phyloP scores from a whole-genome alignment of 1,284 basidiomycete genomes.

The Sporisorium scitamineum region DNA sequence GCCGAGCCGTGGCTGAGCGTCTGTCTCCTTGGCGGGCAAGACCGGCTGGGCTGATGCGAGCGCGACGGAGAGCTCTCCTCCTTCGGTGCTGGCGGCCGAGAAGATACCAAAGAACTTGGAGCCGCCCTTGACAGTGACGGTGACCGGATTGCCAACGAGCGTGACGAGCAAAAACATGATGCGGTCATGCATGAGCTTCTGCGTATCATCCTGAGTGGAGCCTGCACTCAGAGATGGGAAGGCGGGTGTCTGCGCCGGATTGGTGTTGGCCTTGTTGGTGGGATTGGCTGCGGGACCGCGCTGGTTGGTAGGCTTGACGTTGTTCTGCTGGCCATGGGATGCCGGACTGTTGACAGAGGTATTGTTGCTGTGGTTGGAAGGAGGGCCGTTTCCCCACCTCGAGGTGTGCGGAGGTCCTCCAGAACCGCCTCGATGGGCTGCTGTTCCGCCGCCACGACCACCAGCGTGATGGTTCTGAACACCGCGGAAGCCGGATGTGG shows the following conservation, averaged over 20 bases:
- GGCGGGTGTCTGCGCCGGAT: constrained; percentile 18
- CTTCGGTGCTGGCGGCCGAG: constrained; percentile 52
- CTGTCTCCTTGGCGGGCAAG: constrained; percentile 25
- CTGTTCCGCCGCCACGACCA: constrained; percentile 30
- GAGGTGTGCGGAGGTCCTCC: constrained; percentile 34
- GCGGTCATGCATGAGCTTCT: constrained; percentile 54
- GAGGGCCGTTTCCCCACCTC: constrained; percentile 39
- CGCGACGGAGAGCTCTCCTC: constrained; percentile 54
- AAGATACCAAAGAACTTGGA: constrained; percentile 63
- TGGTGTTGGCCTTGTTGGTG: constrained; percentile 19
- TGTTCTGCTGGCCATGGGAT: constrained; percentile 14
- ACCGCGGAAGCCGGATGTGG: constrained; percentile 28
- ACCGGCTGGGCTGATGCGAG: constrained; percentile 59
- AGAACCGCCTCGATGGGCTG: constrained; percentile 25
- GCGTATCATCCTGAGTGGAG: constrained; percentile 27
- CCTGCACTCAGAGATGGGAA: constrained; percentile 37
- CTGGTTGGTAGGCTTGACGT: constrained; percentile 29
- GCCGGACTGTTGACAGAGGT: constrained; percentile 15
- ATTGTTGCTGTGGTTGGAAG: constrained; percentile 17
- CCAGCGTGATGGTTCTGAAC: constrained; percentile 22
- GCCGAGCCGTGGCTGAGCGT: constrained; percentile 38
- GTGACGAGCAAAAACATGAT: constrained; percentile 56
- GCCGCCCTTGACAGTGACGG: constrained; percentile 56
- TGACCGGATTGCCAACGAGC: constrained; percentile 58
- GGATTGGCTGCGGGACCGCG: constrained; percentile 12